phyloP scores from a whole-genome alignment of 2,329 filamentous ascomycete genomes.

The Cyclaneusma minus region DNA sequence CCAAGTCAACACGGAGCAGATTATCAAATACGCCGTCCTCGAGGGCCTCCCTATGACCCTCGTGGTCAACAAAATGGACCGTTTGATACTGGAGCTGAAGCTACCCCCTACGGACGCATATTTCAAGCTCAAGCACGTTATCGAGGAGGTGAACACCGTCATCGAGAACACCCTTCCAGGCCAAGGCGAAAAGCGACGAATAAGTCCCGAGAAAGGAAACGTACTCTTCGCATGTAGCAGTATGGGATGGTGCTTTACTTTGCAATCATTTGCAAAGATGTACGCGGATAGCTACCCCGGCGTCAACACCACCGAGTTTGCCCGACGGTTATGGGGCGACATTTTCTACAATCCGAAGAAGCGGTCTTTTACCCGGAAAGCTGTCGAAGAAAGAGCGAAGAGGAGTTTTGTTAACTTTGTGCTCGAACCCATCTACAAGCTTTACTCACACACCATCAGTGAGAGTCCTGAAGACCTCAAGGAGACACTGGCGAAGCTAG shows the following conservation, averaged over 20 bases:
- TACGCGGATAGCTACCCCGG: conserved; percentile 79
- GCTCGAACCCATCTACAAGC: conserved; percentile 92
- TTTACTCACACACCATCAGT: conserved; percentile 89
- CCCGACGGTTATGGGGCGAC: conserved; percentile 81
- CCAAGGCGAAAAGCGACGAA: conserved; percentile 58
- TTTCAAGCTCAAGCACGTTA: conserved; percentile 97
- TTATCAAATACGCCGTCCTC: conserved; percentile 87
- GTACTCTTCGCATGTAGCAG: conserved; percentile 90
- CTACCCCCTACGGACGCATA: conserved; percentile 91
- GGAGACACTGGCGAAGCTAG: conserved; percentile 59
- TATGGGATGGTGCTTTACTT: conserved; percentile 94
- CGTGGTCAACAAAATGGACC: conserved; percentile 94
- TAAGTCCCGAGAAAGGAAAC: conserved; percentile 95
- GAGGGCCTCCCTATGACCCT: conserved; percentile 80
- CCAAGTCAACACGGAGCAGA: conserved; percentile 93
- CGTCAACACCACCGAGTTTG: conserved; percentile 71
- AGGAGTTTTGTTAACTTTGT: conserved; percentile 90
- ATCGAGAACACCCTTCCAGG: conserved; percentile 81
- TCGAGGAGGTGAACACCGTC: conserved; percentile 92
- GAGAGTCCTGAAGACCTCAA: conserved; percentile 76
- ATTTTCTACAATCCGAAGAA: conserved; percentile 89
- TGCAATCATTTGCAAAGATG: conserved; percentile 91
- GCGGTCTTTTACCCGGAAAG: conserved; percentile 82
- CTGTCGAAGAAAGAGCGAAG: conserved; percentile 63
- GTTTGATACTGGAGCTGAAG: conserved; percentile 84